These are phyloP conservation scores for Irpex lacteus DNA, from an alignment of 1,284 basidiomycete species.

Conservation along the genomic window DNA sequence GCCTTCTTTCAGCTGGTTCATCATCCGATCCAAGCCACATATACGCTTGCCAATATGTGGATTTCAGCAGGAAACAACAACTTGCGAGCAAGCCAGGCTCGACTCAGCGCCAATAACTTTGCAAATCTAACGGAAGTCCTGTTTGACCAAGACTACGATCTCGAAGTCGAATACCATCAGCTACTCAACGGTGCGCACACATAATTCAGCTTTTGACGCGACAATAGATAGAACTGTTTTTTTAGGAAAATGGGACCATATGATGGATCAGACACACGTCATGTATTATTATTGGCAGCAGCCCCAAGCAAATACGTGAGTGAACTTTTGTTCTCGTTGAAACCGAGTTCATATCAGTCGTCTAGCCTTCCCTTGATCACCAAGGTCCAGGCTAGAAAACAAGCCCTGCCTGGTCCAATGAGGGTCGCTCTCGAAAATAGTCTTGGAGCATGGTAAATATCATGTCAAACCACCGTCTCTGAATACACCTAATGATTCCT, in stretches of 20 bases:
- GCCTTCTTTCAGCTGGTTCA: constrained; percentile 70
- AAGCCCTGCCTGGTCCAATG: constrained; percentile 59
- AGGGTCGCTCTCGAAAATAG: constrained; percentile 61
- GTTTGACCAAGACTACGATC: constrained; percentile 57
- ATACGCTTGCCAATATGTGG: constrained; percentile 55
- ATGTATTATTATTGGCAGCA: constrained; percentile 72
- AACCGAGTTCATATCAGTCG: not conserved
- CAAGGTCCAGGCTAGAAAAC: constrained; percentile 52
- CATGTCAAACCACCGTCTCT: not conserved
- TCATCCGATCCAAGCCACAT: constrained; percentile 58
- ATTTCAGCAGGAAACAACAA: constrained; percentile 60
- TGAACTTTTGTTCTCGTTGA: not conserved
- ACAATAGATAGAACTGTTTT: not conserved
- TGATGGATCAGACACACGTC: constrained; percentile 68
- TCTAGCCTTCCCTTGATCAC: constrained; percentile 54
- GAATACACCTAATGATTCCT: too few relatives aligned
- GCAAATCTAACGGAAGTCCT: constrained; percentile 52
- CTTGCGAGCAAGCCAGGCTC: constrained; percentile 60
- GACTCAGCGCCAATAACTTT: constrained; percentile 56
- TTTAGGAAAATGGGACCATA: constrained; percentile 55
- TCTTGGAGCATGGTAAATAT: constrained; percentile 48
- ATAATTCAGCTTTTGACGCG: not conserved
- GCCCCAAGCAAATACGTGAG: constrained; percentile 59
- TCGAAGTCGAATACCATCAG: constrained; percentile 57
- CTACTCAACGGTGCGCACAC: constrained; percentile 48